Percentiles rank a stretch among this genome's conserved stretches.
Evolutionary conservation across 495 filamentous ascomycete species (phyloP).

Genomic region (Darksidea phi): DNA sequence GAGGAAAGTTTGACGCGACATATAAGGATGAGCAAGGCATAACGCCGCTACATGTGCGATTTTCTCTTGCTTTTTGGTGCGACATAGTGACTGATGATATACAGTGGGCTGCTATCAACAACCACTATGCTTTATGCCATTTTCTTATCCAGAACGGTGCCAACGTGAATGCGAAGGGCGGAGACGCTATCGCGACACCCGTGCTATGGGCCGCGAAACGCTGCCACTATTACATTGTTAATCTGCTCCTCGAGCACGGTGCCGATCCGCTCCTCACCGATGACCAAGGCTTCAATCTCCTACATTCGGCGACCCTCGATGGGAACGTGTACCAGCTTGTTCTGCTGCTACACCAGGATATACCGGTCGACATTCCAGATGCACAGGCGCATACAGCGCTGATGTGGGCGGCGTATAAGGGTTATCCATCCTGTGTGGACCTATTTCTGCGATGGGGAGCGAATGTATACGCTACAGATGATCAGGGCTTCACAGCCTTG

Average conservation of each 20-base stretch:
- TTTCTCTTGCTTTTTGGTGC: constrained; percentile 1
- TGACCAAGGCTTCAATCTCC: constrained; percentile 91
- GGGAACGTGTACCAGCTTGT: constrained; percentile 93
- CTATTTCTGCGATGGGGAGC: constrained; percentile 93
- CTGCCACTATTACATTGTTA: constrained; percentile 83
- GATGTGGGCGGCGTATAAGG: constrained; percentile 99
- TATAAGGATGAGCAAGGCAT: constrained; percentile 88
- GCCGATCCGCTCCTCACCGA: constrained; percentile 88
- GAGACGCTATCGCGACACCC: constrained; percentile 88
- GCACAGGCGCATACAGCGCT: constrained; percentile 84
- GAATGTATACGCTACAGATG: constrained; percentile 84
- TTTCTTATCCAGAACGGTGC: constrained; percentile 87
- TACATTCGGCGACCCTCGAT: constrained; percentile 95
- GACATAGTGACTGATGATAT: background rate
- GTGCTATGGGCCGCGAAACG: constrained; percentile 95
- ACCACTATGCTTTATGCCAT: constrained; percentile 93
- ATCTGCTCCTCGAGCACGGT: constrained; percentile 78
- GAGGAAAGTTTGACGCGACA: constrained; percentile 72
- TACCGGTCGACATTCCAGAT: constrained; percentile 87
- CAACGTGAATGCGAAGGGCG: constrained; percentile 90
- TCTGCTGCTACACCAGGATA: constrained; percentile 83
- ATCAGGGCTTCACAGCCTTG: constrained; percentile 86
- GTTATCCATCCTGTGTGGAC: constrained; percentile 86
- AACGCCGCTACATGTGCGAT: constrained; percentile 86
- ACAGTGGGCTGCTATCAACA: constrained; percentile 99